Conservation (phyloP, 805 yeast genomes). For the Cyberlindnera xishuangbannaensis region DNA sequence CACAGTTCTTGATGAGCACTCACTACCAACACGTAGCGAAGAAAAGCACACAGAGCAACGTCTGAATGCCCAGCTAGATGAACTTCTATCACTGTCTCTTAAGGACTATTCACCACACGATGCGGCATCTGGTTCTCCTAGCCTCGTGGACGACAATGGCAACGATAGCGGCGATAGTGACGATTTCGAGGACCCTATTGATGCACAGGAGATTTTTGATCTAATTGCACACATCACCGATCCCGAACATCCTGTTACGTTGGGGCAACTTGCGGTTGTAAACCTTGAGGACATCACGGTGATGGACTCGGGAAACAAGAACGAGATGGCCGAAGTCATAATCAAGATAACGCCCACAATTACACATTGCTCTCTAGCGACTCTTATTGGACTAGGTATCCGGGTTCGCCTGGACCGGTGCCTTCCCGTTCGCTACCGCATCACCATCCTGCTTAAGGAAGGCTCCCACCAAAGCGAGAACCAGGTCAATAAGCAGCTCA, state of each 20-base stretch:
- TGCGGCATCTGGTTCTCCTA: slow-evolving; percentile 8
- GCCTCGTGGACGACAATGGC: slow-evolving; percentile 16
- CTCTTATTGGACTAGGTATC: slow-evolving; percentile 91
- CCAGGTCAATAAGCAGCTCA: slow-evolving; percentile 93
- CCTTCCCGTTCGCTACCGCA: slow-evolving; percentile 77
- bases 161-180: slow-evolving; percentile 31
- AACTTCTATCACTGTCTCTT: slow-evolving; percentile 11
- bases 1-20: slow-evolving; percentile 65
- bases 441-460: slow-evolving; percentile 72
- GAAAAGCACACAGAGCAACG: slow-evolving; percentile 14
- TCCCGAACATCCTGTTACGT: slow-evolving; percentile 94
- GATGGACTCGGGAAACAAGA: slow-evolving; percentile 44
- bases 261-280: slow-evolving; percentile 93
- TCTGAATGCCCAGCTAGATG: slow-evolving; percentile 18
- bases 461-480: slow-evolving; percentile 95
- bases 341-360: slow-evolving; percentile 94
- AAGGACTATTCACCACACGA: slow-evolving; percentile 1
- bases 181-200: slow-evolving; percentile 58
- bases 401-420: slow-evolving; percentile 87
- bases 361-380: slow-evolving; percentile 95
- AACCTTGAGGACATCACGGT: slow-evolving; percentile 77
- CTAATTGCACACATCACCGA: slow-evolving; percentile 82
- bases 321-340: slow-evolving; percentile 64
- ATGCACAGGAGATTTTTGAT: slow-evolving; percentile 86
- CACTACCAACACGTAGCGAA: slow-evolving; percentile 64